Evolutionary conservation across 192 early-diverging fungal species (phyloP).

Genomic region (Neocallimastix lanati): DNA sequence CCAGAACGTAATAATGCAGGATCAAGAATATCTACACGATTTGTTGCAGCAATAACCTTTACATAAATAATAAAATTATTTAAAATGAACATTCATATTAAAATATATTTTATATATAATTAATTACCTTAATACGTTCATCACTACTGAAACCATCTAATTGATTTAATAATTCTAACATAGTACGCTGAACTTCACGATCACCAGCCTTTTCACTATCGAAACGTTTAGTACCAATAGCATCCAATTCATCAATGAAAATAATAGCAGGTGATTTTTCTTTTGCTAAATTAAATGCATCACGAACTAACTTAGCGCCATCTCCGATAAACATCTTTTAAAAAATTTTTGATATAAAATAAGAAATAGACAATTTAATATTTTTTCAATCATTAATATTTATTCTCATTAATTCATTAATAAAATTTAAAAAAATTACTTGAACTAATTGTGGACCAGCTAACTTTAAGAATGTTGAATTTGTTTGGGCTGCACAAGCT

Average conservation of each 20-base stretch:
- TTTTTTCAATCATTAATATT: too few relatives aligned
- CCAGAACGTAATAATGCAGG: conserved; percentile 75
- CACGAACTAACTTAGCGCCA: conserved; percentile 89
- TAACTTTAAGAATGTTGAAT: conserved; percentile 86
- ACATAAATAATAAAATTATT: too few relatives aligned
- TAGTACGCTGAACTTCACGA: conserved; percentile 95
- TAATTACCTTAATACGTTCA: conserved; percentile 93
- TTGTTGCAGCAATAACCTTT: conserved; percentile 91
- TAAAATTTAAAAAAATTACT: too few relatives aligned
- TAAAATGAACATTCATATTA: too few relatives aligned
- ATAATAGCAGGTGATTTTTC: conserved; percentile 98
- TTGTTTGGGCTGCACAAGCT: conserved; percentile 94
- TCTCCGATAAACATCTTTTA: conserved; percentile 95
- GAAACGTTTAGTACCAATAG: conserved; percentile 97
- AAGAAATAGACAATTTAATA: too few relatives aligned
- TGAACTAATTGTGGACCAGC: conserved; percentile 93
- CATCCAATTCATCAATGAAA: conserved; percentile 97
- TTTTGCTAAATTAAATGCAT: conserved; percentile 91
- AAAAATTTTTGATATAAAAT: too few relatives aligned
- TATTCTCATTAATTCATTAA: too few relatives aligned
- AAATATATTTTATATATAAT: too few relatives aligned
- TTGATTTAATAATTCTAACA: conserved; percentile 96
- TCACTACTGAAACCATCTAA: conserved; percentile 91
- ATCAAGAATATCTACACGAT: conserved; percentile 84
- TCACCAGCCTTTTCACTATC: conserved; percentile 94